phyloP scores from a whole-genome alignment of 768 basidiomycete species.

The Thelephora aurantiotincta region DNA sequence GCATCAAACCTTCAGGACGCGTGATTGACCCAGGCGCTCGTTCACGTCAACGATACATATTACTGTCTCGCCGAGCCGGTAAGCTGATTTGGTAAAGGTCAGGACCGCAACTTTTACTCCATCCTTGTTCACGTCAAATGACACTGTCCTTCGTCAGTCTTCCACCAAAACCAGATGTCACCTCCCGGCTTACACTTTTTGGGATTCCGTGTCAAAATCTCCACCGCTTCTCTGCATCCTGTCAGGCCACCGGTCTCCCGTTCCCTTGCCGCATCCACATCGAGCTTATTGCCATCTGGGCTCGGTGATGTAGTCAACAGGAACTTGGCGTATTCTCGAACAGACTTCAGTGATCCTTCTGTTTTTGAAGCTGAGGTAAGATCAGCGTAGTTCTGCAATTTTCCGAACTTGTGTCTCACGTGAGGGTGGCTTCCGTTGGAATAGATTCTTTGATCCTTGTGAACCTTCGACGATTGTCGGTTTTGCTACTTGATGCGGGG shows the following conservation, averaged over 20 bases:
- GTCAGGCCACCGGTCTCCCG: conserved; percentile 43
- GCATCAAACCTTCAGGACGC: conserved; percentile 67
- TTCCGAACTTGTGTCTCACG: not conserved
- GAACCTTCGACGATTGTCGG: not conserved
- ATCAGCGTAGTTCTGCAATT: not conserved
- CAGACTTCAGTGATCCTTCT: not conserved
- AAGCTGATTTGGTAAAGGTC: conserved; percentile 85
- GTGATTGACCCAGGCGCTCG: conserved; percentile 43
- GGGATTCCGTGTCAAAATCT: conserved; percentile 79
- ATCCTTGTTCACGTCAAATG: conserved; percentile 93
- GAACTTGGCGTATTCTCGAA: not conserved
- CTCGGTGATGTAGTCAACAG: conserved; percentile 9
- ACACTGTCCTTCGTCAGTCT: conserved; percentile 33
- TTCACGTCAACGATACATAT: conserved; percentile 84
- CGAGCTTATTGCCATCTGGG: conserved; percentile 18
- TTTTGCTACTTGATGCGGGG: not conserved
- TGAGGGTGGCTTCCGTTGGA: not conserved
- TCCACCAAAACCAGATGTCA: not conserved
- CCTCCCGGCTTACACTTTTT: conserved; percentile 54
- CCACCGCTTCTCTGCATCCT: conserved; percentile 76
- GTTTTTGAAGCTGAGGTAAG: not conserved
- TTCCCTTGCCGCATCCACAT: conserved; percentile 20
- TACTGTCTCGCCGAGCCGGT: conserved; percentile 85
- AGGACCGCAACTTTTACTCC: conserved; percentile 80
- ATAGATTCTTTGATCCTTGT: not conserved